phyloP scores from a whole-genome alignment of 805 yeast genomes.

The Maudiozyma serrabonitensis region DNA sequence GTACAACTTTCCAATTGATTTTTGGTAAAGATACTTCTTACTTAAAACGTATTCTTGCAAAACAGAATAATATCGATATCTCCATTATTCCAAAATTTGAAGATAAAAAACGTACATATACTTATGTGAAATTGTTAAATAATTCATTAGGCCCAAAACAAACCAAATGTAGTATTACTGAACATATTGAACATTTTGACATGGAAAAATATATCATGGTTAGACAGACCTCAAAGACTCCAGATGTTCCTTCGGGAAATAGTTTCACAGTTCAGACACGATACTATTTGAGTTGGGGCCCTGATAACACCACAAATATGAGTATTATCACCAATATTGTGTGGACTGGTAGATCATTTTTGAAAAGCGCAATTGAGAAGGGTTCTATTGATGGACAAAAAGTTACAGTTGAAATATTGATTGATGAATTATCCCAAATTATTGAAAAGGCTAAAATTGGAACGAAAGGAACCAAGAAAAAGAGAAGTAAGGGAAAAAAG shows the following conservation, averaged over 20 bases:
- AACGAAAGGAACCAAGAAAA: slow-evolving; percentile 5
- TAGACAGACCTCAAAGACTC: slow-evolving; percentile 48
- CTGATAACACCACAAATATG: slow-evolving; percentile 42
- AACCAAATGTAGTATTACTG: slow-evolving; percentile 52
- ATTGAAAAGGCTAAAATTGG: slow-evolving; percentile 16
- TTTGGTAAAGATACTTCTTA: slow-evolving; percentile 53
- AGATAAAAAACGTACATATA: slow-evolving; percentile 37
- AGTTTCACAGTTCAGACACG: slow-evolving; percentile 55
- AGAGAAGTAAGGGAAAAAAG: not conserved
- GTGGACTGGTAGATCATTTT: slow-evolving; percentile 72
- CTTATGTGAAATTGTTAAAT: slow-evolving; percentile 49
- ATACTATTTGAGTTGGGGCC: slow-evolving; percentile 53
- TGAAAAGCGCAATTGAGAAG: slow-evolving; percentile 66
- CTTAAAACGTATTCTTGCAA: slow-evolving; percentile 37
- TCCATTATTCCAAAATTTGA: slow-evolving; percentile 39
- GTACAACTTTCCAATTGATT: slow-evolving; percentile 46
- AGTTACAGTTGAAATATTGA: slow-evolving; percentile 39
- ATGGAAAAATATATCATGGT: slow-evolving; percentile 35
- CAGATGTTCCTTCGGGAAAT: slow-evolving; percentile 70
- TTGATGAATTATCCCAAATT: slow-evolving; percentile 32
- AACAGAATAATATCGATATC: slow-evolving; percentile 55
- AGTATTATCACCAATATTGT: slow-evolving; percentile 48
- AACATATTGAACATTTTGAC: slow-evolving; percentile 42
- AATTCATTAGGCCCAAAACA: slow-evolving; percentile 67
- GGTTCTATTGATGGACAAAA: slow-evolving; percentile 71